Conservation (phyloP, 2,329 filamentous ascomycete genomes). For the Polychaeton citri region DNA sequence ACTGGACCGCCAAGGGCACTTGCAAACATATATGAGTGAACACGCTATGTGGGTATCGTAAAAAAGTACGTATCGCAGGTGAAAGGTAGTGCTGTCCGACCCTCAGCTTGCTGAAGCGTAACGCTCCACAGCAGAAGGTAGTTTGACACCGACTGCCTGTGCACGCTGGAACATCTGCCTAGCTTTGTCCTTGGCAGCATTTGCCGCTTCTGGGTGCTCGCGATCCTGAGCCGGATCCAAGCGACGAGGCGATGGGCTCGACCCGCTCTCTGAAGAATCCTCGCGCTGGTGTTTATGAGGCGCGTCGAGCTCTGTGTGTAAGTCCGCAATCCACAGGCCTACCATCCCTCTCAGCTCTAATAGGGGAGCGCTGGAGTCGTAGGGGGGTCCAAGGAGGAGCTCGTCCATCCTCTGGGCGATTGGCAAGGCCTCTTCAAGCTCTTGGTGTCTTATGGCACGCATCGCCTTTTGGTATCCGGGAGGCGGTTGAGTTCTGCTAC, state of each 20-base stretch:
- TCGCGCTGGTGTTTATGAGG: not conserved
- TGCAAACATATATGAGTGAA: no score
- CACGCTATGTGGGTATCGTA: no score
- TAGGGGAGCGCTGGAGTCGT: constrained; percentile 52
- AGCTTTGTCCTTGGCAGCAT: not conserved
- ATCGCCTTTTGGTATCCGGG: not conserved
- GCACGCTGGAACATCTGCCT: not conserved
- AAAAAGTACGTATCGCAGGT: no score
- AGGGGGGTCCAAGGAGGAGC: constrained; percentile 56
- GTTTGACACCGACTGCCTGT: not conserved
- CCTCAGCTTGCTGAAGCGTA: not conserved
- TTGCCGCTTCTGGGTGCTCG: not conserved
- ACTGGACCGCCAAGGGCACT: no score
- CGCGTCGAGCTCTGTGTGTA: constrained; percentile 24
- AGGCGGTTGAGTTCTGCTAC: not conserved
- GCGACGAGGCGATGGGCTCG: not conserved
- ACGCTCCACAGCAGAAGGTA: not conserved
- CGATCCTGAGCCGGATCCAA: not conserved
- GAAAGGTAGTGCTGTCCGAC: no score
- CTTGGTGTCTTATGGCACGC: constrained; percentile 12
- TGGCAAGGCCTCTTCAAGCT: constrained; percentile 45
- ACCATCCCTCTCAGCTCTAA: constrained; percentile 61
- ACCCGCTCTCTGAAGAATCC: not conserved
- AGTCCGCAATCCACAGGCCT: constrained; percentile 60
- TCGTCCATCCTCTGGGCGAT: constrained; percentile 59